Base-by-base conservation (phyloP, 371 early-diverging fungal genomes). In the Batkoa obscura region DNA sequence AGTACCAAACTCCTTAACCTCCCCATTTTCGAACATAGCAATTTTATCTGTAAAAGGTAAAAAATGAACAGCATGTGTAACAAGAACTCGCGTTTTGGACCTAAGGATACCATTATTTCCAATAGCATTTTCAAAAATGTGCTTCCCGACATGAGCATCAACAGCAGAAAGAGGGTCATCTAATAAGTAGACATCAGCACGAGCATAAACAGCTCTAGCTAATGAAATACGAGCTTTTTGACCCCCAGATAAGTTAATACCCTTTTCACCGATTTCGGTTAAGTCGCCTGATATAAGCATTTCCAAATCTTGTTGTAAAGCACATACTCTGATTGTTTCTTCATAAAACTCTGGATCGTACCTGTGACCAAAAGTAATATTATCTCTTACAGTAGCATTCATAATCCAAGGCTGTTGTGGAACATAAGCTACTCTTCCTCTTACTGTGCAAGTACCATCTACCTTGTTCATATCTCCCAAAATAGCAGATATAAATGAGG, bases 181-280 rank as follows among this genome's bases (percentile, higher is more conserved):
- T 46, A 70, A 35, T 41, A 88, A 62, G 58, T 83, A 80, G 5
- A 93, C 73, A 67, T 90, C 90, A 23, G 88, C 81, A 45, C 80
- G 73, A 38, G 82, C 73, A 63, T 93, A 93, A 17, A 86, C 80
- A 30, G 87, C 88, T 17, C 59, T 73, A 0, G 88, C 88, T 50
- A 80, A 61, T 9, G 79, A 77, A 13, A 84, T 71, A 60, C 86
- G 77, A 9, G 79, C 78, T 66, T 81, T 83, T 62, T 88, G 87
- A 5, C 89, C 90, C 55, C 90, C 94, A 0, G 83, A 83, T 49
- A 93, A 63, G 58, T 85, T 90, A 67, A 91, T 86, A 39, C 94
- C 94, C 55, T 83, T 77, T 65, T 93, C 94, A 42, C 94, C 97
- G 67, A 96, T 92, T 66, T 94, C 93, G 2, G 89, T 89, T 64